Evolutionary conservation across 1,139 yeast species (phyloP).

Genomic region (Suhomyces bribrorum): DNA sequence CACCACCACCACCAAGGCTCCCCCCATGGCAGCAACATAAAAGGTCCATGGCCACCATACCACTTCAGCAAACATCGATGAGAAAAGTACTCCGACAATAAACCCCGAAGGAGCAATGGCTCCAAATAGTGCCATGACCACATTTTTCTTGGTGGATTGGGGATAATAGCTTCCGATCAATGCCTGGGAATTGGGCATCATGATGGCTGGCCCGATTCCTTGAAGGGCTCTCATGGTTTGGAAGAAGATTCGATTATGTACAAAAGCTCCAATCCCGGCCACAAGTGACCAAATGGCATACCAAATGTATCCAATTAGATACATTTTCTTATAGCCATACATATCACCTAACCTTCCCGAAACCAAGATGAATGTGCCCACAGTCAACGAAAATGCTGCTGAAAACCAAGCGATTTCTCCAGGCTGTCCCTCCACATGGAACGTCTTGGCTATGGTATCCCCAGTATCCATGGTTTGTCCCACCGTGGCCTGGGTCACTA

Average conservation of each 20-base stretch:
- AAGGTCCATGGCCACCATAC: conserved; percentile 62
- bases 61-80: conserved; percentile 42
- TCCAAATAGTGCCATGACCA: conserved; percentile 53
- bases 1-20: conserved; percentile 27
- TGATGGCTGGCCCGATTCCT: conserved; percentile 61
- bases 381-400: conserved; percentile 58
- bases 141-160: conserved; percentile 38
- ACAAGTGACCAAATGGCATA: conserved; percentile 50
- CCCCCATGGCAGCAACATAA: conserved; percentile 47
- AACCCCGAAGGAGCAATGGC: conserved; percentile 64
- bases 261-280: conserved; percentile 47
- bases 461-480: conserved; percentile 47
- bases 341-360: conserved; percentile 69
- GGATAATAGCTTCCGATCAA: conserved; percentile 55
- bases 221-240: conserved; percentile 56
- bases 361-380: conserved; percentile 61
- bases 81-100: conserved; percentile 49
- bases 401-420: conserved; percentile 61
- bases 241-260: conserved; percentile 43
- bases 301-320: conserved; percentile 50
- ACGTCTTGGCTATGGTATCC: conserved; percentile 36
- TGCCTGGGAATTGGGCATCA: conserved; percentile 60
- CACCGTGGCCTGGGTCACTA: conserved; percentile 52
- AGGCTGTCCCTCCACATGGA: conserved; percentile 31
- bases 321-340: conserved; percentile 55